A percentile compares a stretch with the other conserved stretches of the same genome.
phyloP scores from a whole-genome alignment of 257 asterid genomes.

The Handroanthus guayacan region DNA sequence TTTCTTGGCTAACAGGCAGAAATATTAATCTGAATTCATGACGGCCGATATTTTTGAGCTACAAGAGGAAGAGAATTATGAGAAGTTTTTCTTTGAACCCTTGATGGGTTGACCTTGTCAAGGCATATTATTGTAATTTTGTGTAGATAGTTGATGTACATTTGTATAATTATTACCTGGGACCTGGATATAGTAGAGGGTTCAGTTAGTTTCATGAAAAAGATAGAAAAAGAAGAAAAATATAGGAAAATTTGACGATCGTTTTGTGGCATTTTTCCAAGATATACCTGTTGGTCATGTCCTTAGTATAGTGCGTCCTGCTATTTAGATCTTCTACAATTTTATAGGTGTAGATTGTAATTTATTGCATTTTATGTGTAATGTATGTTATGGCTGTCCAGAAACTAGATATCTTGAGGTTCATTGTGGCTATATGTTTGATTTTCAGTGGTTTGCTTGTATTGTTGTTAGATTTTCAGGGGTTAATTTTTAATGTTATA shows the following conservation, averaged over 20 bases:
- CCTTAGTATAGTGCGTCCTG: not conserved
- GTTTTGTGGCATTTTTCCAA: not conserved
- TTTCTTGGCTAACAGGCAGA: not conserved
- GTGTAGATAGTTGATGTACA: not conserved
- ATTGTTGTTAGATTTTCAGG: too few species aligned
- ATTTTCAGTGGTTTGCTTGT: too few species aligned
- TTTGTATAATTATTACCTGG: constrained; percentile 19
- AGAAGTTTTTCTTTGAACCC: not conserved
- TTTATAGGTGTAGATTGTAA: not conserved
- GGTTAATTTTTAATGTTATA: too few species aligned
- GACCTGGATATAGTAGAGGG: not conserved
- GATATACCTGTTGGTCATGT: not conserved
- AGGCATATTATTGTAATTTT: not conserved
- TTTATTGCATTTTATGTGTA: not conserved
- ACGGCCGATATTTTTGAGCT: not conserved
- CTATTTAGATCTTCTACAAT: not conserved
- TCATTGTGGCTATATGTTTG: not conserved
- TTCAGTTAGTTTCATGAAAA: constrained; percentile 2
- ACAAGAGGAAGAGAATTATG: not conserved
- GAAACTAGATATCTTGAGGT: not conserved
- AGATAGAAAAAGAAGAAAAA: not conserved
- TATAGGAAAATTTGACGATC: not conserved
- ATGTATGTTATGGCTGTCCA: not conserved
- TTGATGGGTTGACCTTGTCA: not conserved
- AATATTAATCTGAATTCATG: not conserved